These are phyloP conservation scores for Pleurostoma richardsiae DNA, from an alignment of 2,329 filamentous ascomycete species.

Conservation along the genomic window DNA sequence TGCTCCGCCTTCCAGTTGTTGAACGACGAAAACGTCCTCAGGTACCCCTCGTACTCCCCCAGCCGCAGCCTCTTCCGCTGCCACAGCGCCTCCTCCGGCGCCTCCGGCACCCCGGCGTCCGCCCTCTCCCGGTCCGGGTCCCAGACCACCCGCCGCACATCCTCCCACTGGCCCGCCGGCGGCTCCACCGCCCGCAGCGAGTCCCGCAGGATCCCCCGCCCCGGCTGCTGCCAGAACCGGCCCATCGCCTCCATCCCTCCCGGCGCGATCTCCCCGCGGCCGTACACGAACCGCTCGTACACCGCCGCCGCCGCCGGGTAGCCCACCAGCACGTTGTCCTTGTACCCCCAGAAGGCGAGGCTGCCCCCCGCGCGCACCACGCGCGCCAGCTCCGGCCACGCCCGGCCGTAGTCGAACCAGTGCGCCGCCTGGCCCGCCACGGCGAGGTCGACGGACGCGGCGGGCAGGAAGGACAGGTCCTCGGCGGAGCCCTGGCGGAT, in stretches of 20 bases:
- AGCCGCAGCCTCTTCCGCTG: conserved; percentile 49
- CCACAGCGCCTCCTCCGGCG: conserved; percentile 30
- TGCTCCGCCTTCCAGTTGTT: conserved; percentile 54
- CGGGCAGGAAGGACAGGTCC: conserved; percentile 42
- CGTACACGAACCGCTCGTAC: conserved; percentile 52
- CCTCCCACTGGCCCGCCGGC: conserved; percentile 44
- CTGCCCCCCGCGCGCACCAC: conserved; percentile 51
- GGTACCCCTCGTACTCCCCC: conserved; percentile 55
- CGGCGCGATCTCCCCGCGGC: conserved; percentile 33
- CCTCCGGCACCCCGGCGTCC: conserved; percentile 23
- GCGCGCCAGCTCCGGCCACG: conserved; percentile 50
- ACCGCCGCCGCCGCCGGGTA: conserved; percentile 45
- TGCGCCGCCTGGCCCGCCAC: conserved; percentile 55
- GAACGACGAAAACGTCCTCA: conserved; percentile 56
- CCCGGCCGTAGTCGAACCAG: conserved; percentile 56
- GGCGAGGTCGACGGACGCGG: conserved; percentile 45
- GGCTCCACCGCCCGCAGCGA: conserved; percentile 46
- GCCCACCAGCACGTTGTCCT: conserved; percentile 55
- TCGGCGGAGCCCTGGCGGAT: conserved; percentile 50
- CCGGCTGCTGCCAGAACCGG: conserved; percentile 57
- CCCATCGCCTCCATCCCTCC: conserved; percentile 44
- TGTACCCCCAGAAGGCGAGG: conserved; percentile 63
- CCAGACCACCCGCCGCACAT: conserved; percentile 49
- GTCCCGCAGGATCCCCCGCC: conserved; percentile 47
- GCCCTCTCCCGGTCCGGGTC: conserved; percentile 42